Percentiles rank a stretch among this genome's conserved stretches.
Conservation (phyloP, 2,329 filamentous ascomycete species). For the Microsporum audouinii region DNA sequence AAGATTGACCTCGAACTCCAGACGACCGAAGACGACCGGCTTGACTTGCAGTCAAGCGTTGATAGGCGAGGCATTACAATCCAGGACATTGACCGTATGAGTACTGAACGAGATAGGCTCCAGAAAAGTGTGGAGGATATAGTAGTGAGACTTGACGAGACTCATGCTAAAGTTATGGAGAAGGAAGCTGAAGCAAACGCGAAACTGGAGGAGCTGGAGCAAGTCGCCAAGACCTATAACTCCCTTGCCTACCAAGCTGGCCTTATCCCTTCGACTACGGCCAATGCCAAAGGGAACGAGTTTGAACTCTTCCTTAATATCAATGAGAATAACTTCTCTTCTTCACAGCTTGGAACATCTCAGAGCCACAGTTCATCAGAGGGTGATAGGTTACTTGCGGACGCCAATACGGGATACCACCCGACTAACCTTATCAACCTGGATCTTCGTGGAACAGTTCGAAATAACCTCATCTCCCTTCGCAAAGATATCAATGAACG, state of each 20-base stretch:
- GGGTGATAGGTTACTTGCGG: conserved; percentile 68
- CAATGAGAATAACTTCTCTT: conserved; percentile 67
- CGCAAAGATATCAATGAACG: conserved; percentile 89
- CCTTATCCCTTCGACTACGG: conserved; percentile 71
- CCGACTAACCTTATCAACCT: conserved; percentile 79
- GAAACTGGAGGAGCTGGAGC: conserved; percentile 86
- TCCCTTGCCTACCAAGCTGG: conserved; percentile 87
- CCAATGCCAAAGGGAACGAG: conserved; percentile 72
- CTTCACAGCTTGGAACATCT: conserved; percentile 44
- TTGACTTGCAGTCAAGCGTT: conserved; percentile 68
- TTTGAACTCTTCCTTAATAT: conserved; percentile 79
- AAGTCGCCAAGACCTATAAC: conserved; percentile 82
- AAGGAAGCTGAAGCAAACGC: conserved; percentile 78
- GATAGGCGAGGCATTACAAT: conserved; percentile 92
- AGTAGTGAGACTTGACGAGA: conserved; percentile 65
- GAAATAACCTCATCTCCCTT: conserved; percentile 63
- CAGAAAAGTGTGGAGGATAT: conserved; percentile 76
- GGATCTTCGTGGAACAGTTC: conserved; percentile 73
- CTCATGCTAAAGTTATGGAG: conserved; percentile 69
- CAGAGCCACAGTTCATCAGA: conserved; percentile 40
- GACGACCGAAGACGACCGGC: conserved; percentile 71
- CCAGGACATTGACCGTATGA: conserved; percentile 98
- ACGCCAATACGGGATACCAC: conserved; percentile 75
- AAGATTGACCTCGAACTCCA: conserved; percentile 64
- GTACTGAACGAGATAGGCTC: conserved; percentile 83